Base-by-base conservation (phyloP, 2,329 filamentous ascomycete species). In the Neofusicoccum kwambonambiense region DNA sequence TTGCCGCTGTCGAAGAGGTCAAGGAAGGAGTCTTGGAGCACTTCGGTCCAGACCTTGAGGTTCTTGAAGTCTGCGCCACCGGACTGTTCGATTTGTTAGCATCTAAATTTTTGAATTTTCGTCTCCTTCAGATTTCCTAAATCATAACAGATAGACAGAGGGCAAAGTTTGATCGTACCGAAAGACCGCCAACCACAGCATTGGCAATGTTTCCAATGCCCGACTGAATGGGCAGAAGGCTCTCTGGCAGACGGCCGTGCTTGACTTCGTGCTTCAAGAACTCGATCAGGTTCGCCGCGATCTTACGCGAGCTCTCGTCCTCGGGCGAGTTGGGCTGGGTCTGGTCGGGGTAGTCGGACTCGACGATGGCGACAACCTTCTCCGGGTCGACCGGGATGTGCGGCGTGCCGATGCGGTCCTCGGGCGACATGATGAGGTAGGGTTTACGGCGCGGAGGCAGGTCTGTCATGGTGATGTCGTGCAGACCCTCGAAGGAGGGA, bases 121-220 rank as follows among this genome's bases (percentile, higher is more conserved):
- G 52, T 39, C 17, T 19, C 31, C 2, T 52, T 37, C 4, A 12
- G n/a, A n/a, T 34, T n/a, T 4, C 6, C 27, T 19, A 44, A 56
- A 19, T 31, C 27, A 7, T 31, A 31, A 5, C 6, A 27, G 42
- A 34, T 41, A 17, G n/a, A 31, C 3, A 47, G 47, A 44, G 3
- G 12, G n/a, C 6, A 44, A 17, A 6, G 1, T 17, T 13, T n/a
- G 15, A 7, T 69, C 73, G 62, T 71, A 76, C 75, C 69, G 88
- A 86, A 64, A 96, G 86, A 13, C 92, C 93, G 66, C 92, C 92
- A 66, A 96, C 88, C 68, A 96, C 93, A 42, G 92, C 92, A 77
- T 96, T 96, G 78, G 92, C 92, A 70, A 96, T 96, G 81, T 96
- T 96, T 68, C 93, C 92, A 70, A 96, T 96, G 50, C 92, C 92